Evolutionary conservation across 768 basidiomycete genomes (phyloP), one percentile per base, ranked within the genome.

Genomic region (Amanita rubescens): DNA sequence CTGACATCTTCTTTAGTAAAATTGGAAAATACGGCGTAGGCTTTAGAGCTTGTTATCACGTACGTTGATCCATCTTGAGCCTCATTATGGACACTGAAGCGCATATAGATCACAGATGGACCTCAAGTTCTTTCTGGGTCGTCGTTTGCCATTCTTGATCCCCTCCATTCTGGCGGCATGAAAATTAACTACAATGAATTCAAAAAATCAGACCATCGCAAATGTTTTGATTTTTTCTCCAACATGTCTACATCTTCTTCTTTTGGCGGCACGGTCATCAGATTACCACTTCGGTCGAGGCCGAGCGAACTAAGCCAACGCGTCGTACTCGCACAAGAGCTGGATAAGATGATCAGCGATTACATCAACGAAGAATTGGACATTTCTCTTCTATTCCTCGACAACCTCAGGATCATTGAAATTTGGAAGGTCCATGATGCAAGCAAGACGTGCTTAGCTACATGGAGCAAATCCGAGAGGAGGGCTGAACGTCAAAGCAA

Each of bases 11-110:
- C 35, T 32, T 15, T 58, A 78, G 77, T 0, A 78, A 76, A 63
- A 78, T 76, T 5, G 78, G 78, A 17, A 80, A 78, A 58, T 79
- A 73, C 55, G 78, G 77, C 0, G 67, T 79, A 17, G 78, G 78
- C 0, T 77, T 79, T 58, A 63, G 78, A n/a, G 72, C 75, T 0
- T 69, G 70, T n/a, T 80, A 77, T 57, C 77, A 80, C 59, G 76
- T 78, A 59, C 24, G 68, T 57, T 14, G 14, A 35, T 8, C 20
- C 27, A 11, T 50, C 17, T 38, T 8, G 15, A 20, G 27, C 10
- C 15, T 1, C 7, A 7, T n/a, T 6, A 35, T 30, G 6, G 27
- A 20, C 30, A 27, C 39, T 48, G 4, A 50, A 37, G 27, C 9
- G 44, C 7, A 41, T 39, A 15, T 44, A 80, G 78, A 55, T 78